A percentile compares a stretch with the other conserved stretches of the same genome.
These are phyloP conservation scores for Amanita pallidorosea DNA, from an alignment of 768 basidiomycete species.

Conservation along the genomic window DNA sequence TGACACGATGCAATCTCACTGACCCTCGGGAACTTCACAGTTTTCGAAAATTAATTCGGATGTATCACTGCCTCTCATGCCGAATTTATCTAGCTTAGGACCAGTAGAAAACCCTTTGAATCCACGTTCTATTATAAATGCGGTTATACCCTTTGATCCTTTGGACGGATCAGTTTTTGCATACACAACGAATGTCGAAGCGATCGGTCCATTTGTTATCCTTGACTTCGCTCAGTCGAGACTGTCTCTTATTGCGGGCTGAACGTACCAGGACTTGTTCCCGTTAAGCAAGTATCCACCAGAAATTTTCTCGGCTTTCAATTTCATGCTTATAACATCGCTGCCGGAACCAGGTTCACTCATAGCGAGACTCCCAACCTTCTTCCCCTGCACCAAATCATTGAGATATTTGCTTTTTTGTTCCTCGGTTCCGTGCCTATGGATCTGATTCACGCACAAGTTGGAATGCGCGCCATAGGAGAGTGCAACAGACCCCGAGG, in stretches of 20 bases:
- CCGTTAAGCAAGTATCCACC: constrained; percentile 80
- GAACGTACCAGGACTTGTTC: constrained; percentile 80
- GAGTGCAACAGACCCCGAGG: constrained; percentile 86
- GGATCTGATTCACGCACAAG: constrained; percentile 78
- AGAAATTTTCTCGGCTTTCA: constrained; percentile 67
- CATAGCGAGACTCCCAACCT: constrained; percentile 91
- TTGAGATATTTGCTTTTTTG: constrained; percentile 84
- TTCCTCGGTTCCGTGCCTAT: constrained; percentile 70
- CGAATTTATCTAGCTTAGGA: constrained; percentile 90
- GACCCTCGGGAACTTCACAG: constrained; percentile 83
- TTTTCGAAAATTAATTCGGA: constrained; percentile 90
- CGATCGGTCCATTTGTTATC: constrained; percentile 92
- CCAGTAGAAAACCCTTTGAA: constrained; percentile 83
- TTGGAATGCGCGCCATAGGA: constrained; percentile 92
- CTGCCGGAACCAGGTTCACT: constrained; percentile 87
- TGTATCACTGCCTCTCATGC: constrained; percentile 94
- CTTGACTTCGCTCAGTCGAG: constrained; percentile 25
- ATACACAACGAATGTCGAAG: constrained; percentile 87
- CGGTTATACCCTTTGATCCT: constrained; percentile 82
- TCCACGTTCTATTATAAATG: constrained; percentile 80
- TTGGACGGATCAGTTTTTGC: constrained; percentile 75
- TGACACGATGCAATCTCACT: constrained; percentile 6
- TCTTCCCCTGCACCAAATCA: constrained; percentile 67
- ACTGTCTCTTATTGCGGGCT: background rate
- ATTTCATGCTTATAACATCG: constrained; percentile 91